These are phyloP conservation scores for Schoenoplectus triqueter DNA, from an alignment of 202 grass and related monocot genomes.

Conservation along the genomic window DNA sequence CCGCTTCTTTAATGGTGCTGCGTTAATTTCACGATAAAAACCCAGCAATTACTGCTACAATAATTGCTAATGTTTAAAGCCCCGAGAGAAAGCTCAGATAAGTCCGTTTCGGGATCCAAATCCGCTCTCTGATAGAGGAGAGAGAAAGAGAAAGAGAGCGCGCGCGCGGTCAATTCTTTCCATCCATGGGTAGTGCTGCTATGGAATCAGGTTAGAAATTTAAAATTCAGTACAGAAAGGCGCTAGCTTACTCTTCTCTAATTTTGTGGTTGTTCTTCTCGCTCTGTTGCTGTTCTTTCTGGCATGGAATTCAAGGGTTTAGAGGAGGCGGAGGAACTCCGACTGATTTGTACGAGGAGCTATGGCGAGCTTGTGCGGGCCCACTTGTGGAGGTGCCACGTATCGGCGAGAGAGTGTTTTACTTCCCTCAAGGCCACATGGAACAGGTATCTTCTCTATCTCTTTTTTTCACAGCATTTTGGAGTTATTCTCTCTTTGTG, in stretches of 20 bases:
- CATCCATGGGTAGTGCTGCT: constrained; percentile 14
- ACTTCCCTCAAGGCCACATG: constrained; percentile 98
- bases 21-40: background rate
- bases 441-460: constrained; percentile 59
- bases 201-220: constrained; percentile 38
- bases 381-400: constrained; percentile 89
- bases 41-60: constrained; percentile 25
- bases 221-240: constrained; percentile 7
- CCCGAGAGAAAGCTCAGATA: constrained; percentile 34
- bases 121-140: background rate
- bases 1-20: constrained; percentile 35
- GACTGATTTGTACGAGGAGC: constrained; percentile 63
- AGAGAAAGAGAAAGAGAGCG: constrained; percentile 5
- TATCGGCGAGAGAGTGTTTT: constrained; percentile 67
- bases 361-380: constrained; percentile 91
- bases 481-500: background rate
- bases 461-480: constrained; percentile 3
- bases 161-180: background rate
- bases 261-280: no score
- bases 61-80: constrained; percentile 36
- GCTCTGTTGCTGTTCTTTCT: background rate
- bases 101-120: constrained; percentile 41
- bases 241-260: no score
- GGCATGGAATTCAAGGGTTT: constrained; percentile 34
- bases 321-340: constrained; percentile 39